Base-by-base conservation (phyloP, 352 stramenopile genomes). In the Phytophthora chlamydospora region DNA sequence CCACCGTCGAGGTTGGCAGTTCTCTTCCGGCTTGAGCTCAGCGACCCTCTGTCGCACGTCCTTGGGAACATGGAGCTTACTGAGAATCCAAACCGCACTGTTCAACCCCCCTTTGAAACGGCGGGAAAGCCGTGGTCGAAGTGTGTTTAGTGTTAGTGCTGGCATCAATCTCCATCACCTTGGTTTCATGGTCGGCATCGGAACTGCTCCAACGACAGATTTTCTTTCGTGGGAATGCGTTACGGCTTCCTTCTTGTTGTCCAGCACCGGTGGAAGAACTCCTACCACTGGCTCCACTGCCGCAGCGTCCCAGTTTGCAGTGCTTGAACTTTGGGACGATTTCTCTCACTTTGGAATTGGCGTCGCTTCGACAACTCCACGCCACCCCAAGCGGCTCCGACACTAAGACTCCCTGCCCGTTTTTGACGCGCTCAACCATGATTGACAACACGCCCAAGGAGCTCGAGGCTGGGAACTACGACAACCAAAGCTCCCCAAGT, bases 401-500 rank as follows among this genome's bases (percentile, higher is more conserved):
- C 34, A 44, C 34, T 21, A 29, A 35, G 12, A 2, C 19, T 12
- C 44, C 14, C 8, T 12, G 16, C 44, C 16, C 24, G 24, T 17
- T 14, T 33, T 42, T 27, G 21, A 55, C 29, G 29, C 10, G 32
- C 21, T 27, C 36, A 24, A 49, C 31, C 10, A 51, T 53, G 38
- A 29, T 63, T 17, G 47, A 61, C 17, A 39, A 12, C 13, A 56
- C 33, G 4, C 46, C 42, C 19, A 69, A 69, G 27, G 61, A 61
- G 38, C 62, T 70, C 48, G 55, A 70, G 56, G 31, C 41, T n/a
- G 62, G 62, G 4, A 59, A 34, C 13, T 70, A 66, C 38, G 62
- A 66, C 38, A 51, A 0, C 6, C 62, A 66, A 50, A 9, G 32
- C 12, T 61, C 62, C 8, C 62, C 54, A 17, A 54, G 29, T 55